These are phyloP conservation scores for Globisporangium sylvaticum DNA, from an alignment of 352 stramenopile species.

Conservation along the genomic window DNA sequence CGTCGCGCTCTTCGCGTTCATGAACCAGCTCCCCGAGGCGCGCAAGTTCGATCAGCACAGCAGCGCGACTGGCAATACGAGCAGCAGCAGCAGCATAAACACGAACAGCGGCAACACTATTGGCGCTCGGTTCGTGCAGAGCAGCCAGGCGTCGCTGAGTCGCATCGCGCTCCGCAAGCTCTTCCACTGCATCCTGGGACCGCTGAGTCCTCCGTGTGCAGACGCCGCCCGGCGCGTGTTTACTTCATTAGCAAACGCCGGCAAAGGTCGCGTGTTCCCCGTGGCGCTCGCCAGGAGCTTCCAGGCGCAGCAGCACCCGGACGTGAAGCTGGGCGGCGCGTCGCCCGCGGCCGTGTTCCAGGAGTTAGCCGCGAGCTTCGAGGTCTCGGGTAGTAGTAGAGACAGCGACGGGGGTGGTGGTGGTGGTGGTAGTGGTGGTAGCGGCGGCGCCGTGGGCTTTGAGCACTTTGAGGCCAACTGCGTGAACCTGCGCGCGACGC, in stretches of 20 bases:
- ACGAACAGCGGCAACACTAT: constrained; percentile 13
- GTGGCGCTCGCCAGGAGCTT: constrained; percentile 57
- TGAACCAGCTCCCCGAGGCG: constrained; percentile 29
- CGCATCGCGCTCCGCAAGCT: constrained; percentile 40
- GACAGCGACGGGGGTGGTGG: too few species aligned
- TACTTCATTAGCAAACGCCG: constrained; percentile 30
- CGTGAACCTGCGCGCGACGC: constrained; percentile 43
- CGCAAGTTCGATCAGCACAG: not conserved
- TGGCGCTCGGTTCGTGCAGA: constrained; percentile 36
- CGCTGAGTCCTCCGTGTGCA: constrained; percentile 30
- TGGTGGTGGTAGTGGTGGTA: too few species aligned
- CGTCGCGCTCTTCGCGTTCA: constrained; percentile 43
- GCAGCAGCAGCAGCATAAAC: not conserved
- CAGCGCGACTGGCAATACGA: constrained; percentile 1
- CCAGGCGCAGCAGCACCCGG: constrained; percentile 47
- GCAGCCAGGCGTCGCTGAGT: constrained; percentile 17
- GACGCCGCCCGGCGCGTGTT: constrained; percentile 43
- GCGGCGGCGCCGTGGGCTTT: constrained; percentile 37
- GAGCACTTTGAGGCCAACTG: constrained; percentile 70
- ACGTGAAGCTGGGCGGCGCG: constrained; percentile 47
- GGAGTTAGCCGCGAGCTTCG: constrained; percentile 66
- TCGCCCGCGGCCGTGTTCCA: constrained; percentile 46
- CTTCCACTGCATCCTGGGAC: constrained; percentile 34
- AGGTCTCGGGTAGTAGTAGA: constrained; percentile 30
- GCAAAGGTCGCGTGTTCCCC: constrained; percentile 63